Percentiles rank a stretch among this genome's conserved stretches.
Conservation (phyloP, 2,329 filamentous ascomycete genomes). For the Trichoderma endophyticum region DNA sequence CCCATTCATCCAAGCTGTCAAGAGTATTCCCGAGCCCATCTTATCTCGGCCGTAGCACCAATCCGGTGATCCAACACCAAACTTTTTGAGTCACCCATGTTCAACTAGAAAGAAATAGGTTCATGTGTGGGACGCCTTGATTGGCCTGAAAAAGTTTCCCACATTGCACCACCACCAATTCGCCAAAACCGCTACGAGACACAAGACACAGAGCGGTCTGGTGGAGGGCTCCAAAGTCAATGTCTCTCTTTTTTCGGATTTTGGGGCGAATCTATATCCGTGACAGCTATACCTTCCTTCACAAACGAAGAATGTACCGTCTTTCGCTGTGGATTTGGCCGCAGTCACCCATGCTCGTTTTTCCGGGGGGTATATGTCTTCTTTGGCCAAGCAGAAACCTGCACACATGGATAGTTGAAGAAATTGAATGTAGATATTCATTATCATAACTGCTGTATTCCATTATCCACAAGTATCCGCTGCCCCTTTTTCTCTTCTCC, state of each 20-base stretch:
- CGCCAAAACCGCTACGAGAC: not conserved
- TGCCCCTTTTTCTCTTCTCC: not conserved
- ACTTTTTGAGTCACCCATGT: not conserved
- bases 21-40: not conserved
- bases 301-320: not conserved
- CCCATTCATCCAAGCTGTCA: not conserved
- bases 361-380: not conserved
- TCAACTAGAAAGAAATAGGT: not conserved
- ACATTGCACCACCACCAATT: not conserved
- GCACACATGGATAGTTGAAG: not conserved
- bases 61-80: not conserved
- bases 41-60: not conserved
- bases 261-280: not conserved
- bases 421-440: slow-evolving; percentile 23
- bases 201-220: not conserved
- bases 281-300: not conserved
- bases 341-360: not conserved
- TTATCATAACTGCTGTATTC: slow-evolving; percentile 28
- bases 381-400: not conserved
- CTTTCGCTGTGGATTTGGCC: not conserved
- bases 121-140: not conserved
- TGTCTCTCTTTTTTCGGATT: not conserved
- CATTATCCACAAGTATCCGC: slow-evolving; percentile 19
- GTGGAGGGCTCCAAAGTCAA: not conserved
- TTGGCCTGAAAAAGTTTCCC: not conserved